Percentiles rank a stretch among this genome's conserved stretches.
These are phyloP conservation scores for Talaromyces amestolkiae DNA, from an alignment of 2,329 filamentous ascomycete genomes.

Conservation along the genomic window DNA sequence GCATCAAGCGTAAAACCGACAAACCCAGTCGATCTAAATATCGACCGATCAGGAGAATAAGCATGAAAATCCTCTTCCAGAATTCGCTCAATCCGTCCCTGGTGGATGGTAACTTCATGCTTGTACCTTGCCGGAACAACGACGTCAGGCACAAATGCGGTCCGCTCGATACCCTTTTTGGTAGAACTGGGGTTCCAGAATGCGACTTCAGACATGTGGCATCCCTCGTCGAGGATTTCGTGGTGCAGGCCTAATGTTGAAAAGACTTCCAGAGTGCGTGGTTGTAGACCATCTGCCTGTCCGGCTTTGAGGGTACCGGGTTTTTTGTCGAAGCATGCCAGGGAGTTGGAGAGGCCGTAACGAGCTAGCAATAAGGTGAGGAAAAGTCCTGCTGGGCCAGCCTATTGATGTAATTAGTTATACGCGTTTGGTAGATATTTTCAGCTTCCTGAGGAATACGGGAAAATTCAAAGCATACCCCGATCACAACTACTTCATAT, in stretches of 20 bases:
- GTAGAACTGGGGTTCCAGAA: slow-evolving; percentile 66
- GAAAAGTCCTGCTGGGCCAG: slow-evolving; percentile 46
- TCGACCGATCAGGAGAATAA: slow-evolving; percentile 66
- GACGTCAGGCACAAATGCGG: slow-evolving; percentile 50
- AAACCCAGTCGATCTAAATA: slow-evolving; percentile 62
- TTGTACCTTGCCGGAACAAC: slow-evolving; percentile 69
- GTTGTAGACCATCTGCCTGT: slow-evolving; percentile 45
- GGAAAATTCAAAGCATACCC: slow-evolving; percentile 25
- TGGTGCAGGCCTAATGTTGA: slow-evolving; percentile 43
- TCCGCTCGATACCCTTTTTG: slow-evolving; percentile 59
- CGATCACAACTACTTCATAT: slow-evolving; percentile 45
- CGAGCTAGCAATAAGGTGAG: slow-evolving; percentile 43
- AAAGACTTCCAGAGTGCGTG: slow-evolving; percentile 45
- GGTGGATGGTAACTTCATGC: slow-evolving; percentile 68
- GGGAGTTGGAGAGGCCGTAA: slow-evolving; percentile 43
- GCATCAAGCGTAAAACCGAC: slow-evolving; percentile 38
- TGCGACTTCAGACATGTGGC: slow-evolving; percentile 55
- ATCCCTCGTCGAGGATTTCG: slow-evolving; percentile 40
- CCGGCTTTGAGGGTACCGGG: slow-evolving; percentile 39
- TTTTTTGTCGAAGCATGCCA: slow-evolving; percentile 46
- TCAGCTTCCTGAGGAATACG: no score
- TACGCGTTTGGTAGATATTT: slow-evolving; percentile 5
- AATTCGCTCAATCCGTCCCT: slow-evolving; percentile 68
- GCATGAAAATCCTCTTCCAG: slow-evolving; percentile 65
- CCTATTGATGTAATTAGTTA: slow-evolving; percentile 24